Evolutionary conservation across 768 basidiomycete species (phyloP), one percentile per base, ranked within the genome.

Genomic region (Leucocoprinus sp.): DNA sequence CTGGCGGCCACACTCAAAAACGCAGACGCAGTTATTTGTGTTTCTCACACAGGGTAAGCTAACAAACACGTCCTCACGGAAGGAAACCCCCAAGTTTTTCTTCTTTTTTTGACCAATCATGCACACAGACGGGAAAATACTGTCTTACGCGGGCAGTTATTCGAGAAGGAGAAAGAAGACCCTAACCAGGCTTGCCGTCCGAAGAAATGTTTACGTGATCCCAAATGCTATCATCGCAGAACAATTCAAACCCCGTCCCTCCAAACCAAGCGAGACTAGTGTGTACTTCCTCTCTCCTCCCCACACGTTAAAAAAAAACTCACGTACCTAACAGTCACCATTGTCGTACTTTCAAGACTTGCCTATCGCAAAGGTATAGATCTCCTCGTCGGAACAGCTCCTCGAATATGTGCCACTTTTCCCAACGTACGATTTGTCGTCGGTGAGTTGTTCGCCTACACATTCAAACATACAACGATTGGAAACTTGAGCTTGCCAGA

Each of bases 291-390:
- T 23, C n/a, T 29, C 15, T 15, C n/a, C 26, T 49, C 23, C n/a
- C 31, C 15, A 18, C n/a, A 24, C 4, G 43, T 37, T 19, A 23
- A 38, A 2, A 43, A 33, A 18, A 18, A 28, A 21, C 37, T 52
- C 12, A 50, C 24, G 22, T 5, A 38, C 19, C 41, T 21, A 4
- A n/a, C 56, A 95, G 93, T 97, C 46, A 96, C 85, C 2, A 88
- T 99, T 36, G 82, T 99, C 2, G 79, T 96, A 9, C 63, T 99
- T 8, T 91, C 92, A 2, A 80, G 96, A 11, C 69, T 98, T 23
- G 91, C 87, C 0, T 97, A 98, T 57, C 78, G 96, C 39, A 99
- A 98, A 67, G 96, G 96, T 0, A 83, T 99, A 42, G 96, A 99
- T 58, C 76, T 99, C 2, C 77, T 99, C 4, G 87, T 98, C 0